Base-by-base conservation (phyloP, 2,329 filamentous ascomycete species). In the Exophiala sp. region DNA sequence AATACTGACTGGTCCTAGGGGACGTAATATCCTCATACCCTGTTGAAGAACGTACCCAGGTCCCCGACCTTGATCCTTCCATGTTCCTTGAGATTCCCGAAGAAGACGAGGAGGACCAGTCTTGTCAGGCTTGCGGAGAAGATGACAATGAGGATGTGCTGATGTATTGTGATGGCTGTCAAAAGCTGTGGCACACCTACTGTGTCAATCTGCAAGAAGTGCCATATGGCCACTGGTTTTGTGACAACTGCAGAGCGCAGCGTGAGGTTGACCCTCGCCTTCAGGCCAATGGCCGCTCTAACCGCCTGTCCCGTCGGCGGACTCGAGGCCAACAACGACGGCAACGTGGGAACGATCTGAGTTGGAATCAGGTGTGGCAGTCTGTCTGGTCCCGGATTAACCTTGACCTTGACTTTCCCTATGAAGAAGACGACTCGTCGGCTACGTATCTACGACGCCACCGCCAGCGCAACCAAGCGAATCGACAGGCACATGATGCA, bases 151-250 rank as follows among this genome's bases (percentile, higher is more conserved):
- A 93, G 67, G 86, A 94, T 57, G 77, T 89, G 14, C 78, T 95
- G 45, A 82, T 97, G 58, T 80, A 95, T 53, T 98, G 93, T 70
- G 89, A 96, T 67, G 84, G 82, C 63, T 98, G 93, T 72, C 85
- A 95, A 73, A 83, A 84, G 27, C 80, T 86, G 37, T 95, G 91
- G 62, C 93, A 98, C 68, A 89, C 89, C 41, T 87, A 94, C 67
- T 98, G 93, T 68, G 81, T 95, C 54, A 90, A 87, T 27, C 77
- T 95, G 43, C 83, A 90, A 53, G 72, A 76, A 46, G 80, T 95
- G 48, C 89, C 90, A 18, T 71, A 77, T 23, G 86, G 86, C 22
- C 75, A 83, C 58, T 98, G 91, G 90, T 95, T 91, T 67, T 98
- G 93, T 72, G 83, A 93, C 68, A 82, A 86, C 61, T 98, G 93